Percentiles rank a stretch among this genome's conserved stretches.
Conservation (phyloP, 176 grass and related monocot genomes). For the Zoysia japonica region DNA sequence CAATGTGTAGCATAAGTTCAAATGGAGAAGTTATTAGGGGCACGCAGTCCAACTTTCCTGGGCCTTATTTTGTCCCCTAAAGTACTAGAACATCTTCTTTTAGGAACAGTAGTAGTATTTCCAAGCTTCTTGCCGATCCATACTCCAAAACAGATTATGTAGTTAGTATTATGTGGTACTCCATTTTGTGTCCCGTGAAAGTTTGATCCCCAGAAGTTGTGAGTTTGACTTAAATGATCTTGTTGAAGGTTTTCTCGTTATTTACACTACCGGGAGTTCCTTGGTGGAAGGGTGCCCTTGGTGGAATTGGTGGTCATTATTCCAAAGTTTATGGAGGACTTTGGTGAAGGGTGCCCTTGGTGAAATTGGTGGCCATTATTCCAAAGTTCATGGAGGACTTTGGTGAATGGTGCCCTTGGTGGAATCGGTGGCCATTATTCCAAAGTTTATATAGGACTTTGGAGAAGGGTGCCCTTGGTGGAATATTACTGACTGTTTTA, state of each 20-base stretch:
- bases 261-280: slow-evolving; percentile 88
- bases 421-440: slow-evolving; percentile 80
- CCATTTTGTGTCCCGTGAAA: slow-evolving; percentile 51
- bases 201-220: slow-evolving; percentile 46
- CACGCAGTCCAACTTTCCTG: too few relatives aligned
- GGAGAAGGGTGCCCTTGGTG: slow-evolving; percentile 88
- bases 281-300: slow-evolving; percentile 96
- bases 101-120: neutral
- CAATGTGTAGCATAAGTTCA: too few relatives aligned
- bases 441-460: slow-evolving; percentile 82
- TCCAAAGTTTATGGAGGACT: slow-evolving; percentile 54
- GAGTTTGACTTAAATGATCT: slow-evolving; percentile 96
- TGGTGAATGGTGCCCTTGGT: slow-evolving; percentile 77
- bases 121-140: neutral
- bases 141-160: neutral
- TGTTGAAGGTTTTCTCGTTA: slow-evolving; percentile 99
- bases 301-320: slow-evolving; percentile 85
- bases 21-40: too few relatives aligned
- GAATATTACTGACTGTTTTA: slow-evolving; percentile 74
- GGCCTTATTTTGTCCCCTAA: too few relatives aligned
- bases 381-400: too few relatives aligned
- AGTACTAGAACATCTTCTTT: too few relatives aligned
- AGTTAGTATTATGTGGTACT: slow-evolving; percentile 34
- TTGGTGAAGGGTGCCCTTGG: slow-evolving; percentile 89
- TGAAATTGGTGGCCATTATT: too few relatives aligned